Evolutionary conservation across 2,329 filamentous ascomycete genomes (phyloP).

Genomic region (Colletotrichum lindemuthianum): DNA sequence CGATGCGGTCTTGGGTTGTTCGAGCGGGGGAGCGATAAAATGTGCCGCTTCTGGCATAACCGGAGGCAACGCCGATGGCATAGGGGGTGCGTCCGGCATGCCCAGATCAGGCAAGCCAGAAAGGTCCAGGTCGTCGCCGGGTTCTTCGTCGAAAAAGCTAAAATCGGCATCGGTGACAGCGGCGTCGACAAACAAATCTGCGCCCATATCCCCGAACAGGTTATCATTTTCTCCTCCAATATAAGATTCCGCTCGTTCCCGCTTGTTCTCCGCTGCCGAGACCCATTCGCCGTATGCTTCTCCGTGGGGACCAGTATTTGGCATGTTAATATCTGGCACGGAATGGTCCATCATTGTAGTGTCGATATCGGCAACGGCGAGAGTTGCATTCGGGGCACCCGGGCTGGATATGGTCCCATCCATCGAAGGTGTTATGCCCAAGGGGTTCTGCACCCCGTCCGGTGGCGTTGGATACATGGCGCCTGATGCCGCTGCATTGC

Average conservation of each 20-base stretch:
- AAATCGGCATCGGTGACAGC: conserved; percentile 86
- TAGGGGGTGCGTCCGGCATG: conserved; percentile 20
- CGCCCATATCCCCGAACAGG: conserved; percentile 75
- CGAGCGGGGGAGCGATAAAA: conserved; percentile 29
- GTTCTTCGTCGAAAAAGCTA: conserved; percentile 80
- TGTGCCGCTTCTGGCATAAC: conserved; percentile 35
- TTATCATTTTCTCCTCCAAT: conserved; percentile 63
- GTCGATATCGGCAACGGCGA: conserved; percentile 48
- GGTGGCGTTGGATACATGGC: conserved; percentile 79
- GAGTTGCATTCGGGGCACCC: conserved; percentile 50
- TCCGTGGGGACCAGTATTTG: conserved; percentile 39
- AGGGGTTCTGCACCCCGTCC: conserved; percentile 66
- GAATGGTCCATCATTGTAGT: conserved; percentile 37
- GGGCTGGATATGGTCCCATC: conserved; percentile 68
- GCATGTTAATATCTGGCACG: conserved; percentile 42
- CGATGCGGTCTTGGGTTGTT: conserved; percentile 26
- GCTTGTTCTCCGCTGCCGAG: conserved; percentile 55
- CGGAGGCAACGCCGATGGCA: conserved; percentile 7
- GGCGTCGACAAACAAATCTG: conserved; percentile 77
- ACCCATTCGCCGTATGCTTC: conserved; percentile 51
- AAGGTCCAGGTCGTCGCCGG: conserved; percentile 52
- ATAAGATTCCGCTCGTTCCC: conserved; percentile 54
- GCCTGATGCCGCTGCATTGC: conserved; percentile 56
- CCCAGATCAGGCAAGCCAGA: conserved; percentile 45
- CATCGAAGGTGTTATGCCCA: conserved; percentile 65